Evolutionary conservation across 495 filamentous ascomycete species (phyloP).

Genomic region (Aspergillus egyptiacus): DNA sequence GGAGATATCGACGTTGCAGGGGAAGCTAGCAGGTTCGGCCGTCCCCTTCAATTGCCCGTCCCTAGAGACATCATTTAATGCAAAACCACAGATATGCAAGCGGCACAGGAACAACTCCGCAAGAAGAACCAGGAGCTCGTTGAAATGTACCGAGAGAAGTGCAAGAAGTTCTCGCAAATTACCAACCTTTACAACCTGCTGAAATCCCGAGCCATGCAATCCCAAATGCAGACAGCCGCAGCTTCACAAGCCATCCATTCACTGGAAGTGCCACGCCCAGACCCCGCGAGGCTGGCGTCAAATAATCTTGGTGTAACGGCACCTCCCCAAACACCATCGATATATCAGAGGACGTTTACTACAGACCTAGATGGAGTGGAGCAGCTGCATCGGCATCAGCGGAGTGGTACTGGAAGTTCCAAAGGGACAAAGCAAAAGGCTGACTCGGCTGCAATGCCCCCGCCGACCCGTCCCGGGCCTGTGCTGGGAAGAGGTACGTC

Average conservation of each 20-base stretch:
- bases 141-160: slow-evolving; percentile 65
- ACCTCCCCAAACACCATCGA: slow-evolving; percentile 23
- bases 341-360: slow-evolving; percentile 22
- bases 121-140: slow-evolving; percentile 73
- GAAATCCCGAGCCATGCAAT: slow-evolving; percentile 65
- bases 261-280: slow-evolving; percentile 18
- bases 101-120: slow-evolving; percentile 59
- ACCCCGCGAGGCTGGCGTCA: slow-evolving; percentile 7
- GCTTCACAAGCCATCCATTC: slow-evolving; percentile 52
- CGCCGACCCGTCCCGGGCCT: slow-evolving; percentile 18
- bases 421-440: slow-evolving; percentile 19
- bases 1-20: slow-evolving; percentile 63
- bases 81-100: slow-evolving; percentile 52
- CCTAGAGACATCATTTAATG: slow-evolving; percentile 1
- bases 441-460: slow-evolving; percentile 24
- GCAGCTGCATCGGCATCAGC: slow-evolving; percentile 39
- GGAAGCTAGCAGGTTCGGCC: slow-evolving; percentile 53
- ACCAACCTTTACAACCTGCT: slow-evolving; percentile 81
- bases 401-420: slow-evolving; percentile 46
- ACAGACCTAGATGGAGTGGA: slow-evolving; percentile 36
- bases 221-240: slow-evolving; percentile 64
- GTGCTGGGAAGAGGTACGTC: slow-evolving; percentile 21
- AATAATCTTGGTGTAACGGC: slow-evolving; percentile 8
- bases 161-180: slow-evolving; percentile 64
- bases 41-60: slow-evolving; percentile 7